phyloP scores from a whole-genome alignment of 2,329 filamentous ascomycete species.

The Trichocomaceae sp. region DNA sequence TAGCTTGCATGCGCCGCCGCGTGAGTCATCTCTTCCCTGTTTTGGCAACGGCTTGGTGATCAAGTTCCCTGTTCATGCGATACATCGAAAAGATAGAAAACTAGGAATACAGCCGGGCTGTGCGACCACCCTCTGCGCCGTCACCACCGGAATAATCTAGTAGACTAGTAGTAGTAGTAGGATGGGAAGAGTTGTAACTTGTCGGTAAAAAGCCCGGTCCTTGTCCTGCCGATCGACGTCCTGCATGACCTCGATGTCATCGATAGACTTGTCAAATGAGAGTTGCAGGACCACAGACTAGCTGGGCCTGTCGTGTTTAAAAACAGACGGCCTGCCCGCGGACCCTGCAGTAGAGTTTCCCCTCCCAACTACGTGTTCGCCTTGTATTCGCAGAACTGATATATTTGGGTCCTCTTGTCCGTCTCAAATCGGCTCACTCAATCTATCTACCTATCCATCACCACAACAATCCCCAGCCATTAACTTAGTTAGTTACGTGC shows the following conservation, averaged over 20 bases:
- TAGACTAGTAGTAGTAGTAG: neutral
- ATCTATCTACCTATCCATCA: constrained; percentile 3
- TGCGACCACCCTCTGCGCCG: constrained; percentile 21
- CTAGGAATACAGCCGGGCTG: constrained; percentile 14
- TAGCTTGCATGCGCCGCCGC: constrained; percentile 10
- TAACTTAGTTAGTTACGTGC: no score
- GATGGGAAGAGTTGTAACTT: no score
- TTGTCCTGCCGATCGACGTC: constrained; percentile 38
- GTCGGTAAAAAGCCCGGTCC: constrained; percentile 19
- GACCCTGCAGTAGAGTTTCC: constrained; percentile 15
- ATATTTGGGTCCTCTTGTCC: constrained; percentile 11
- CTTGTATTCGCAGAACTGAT: constrained; percentile 15
- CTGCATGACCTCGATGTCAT: constrained; percentile 38
- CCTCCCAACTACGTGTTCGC: constrained; percentile 14
- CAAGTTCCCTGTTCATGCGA: constrained; percentile 16
- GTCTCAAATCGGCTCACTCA: constrained; percentile 3
- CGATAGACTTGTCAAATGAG: constrained; percentile 39
- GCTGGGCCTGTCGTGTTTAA: constrained; percentile 11
- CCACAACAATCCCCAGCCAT: no score
- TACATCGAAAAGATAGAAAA: neutral
- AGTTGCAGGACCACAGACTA: constrained; percentile 29
- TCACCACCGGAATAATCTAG: constrained; percentile 4
- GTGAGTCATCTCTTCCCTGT: constrained; percentile 18
- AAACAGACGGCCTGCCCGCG: constrained; percentile 13
- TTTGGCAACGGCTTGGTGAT: constrained; percentile 16